Evolutionary conservation across 2,329 filamentous ascomycete species (phyloP).

Genomic region (Dactylellina cionopaga): DNA sequence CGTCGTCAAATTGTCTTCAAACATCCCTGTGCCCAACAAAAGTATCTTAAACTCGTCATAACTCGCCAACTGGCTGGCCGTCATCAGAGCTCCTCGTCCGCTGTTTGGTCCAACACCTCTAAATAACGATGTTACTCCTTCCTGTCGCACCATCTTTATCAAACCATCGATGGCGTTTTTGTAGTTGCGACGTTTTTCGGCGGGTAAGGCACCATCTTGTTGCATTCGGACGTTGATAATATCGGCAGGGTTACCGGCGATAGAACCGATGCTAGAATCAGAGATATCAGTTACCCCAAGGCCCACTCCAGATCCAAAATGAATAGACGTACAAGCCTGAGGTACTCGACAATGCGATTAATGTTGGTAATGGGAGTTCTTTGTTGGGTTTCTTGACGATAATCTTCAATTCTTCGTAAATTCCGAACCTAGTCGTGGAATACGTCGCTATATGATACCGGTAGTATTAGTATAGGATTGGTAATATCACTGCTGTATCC

Average conservation of each 20-base stretch:
- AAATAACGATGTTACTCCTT: slow-evolving; percentile 80
- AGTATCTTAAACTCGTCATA: slow-evolving; percentile 84
- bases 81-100: slow-evolving; percentile 85
- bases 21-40: slow-evolving; percentile 72
- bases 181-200: slow-evolving; percentile 81
- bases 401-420: slow-evolving; percentile 92
- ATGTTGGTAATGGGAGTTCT: slow-evolving; percentile 75
- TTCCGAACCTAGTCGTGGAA: slow-evolving; percentile 92
- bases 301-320: neutral
- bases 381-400: slow-evolving; percentile 67
- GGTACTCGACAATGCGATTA: slow-evolving; percentile 81
- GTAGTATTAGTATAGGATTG: slow-evolving; percentile 7
- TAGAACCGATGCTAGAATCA: slow-evolving; percentile 72
- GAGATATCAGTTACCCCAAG: neutral
- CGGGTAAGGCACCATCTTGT: slow-evolving; percentile 69
- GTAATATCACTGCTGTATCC: neutral
- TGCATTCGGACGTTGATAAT: slow-evolving; percentile 99
- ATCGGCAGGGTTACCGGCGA: slow-evolving; percentile 93
- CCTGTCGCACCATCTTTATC: slow-evolving; percentile 71
- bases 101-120: slow-evolving; percentile 86
- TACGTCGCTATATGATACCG: slow-evolving; percentile 72
- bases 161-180: slow-evolving; percentile 87
- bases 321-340: slow-evolving; percentile 72
- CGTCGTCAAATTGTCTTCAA: slow-evolving; percentile 76
- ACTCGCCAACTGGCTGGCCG: slow-evolving; percentile 80